Evolutionary conservation across 2,329 filamentous ascomycete genomes (phyloP), one percentile per base, ranked within the genome.

Genomic region (Acephala macrosclerotiorum): DNA sequence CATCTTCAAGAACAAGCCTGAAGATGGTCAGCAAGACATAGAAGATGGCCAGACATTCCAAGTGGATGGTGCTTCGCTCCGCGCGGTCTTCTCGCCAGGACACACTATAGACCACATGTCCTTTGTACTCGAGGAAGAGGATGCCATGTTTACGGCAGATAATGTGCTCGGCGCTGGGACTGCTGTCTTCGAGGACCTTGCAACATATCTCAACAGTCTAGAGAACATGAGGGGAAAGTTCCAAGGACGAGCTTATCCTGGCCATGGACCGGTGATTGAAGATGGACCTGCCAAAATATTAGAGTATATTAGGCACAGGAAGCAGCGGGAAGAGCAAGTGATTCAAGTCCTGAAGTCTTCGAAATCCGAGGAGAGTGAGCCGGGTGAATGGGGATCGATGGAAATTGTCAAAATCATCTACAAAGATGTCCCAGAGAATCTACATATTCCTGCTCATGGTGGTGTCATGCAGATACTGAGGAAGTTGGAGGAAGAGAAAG

Each of bases 381-480:
- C 72, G 16, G 77, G 79, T 65, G 77, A 78, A 0, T 93, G 91
- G 91, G 87, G 85, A 7, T 84, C 88, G 9, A 90, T 93, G 85
- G 92, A 95, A 65, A 82, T 98, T 69, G 95, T 97, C n/a, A 92
- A 91, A 78, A 81, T 91, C 36, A 93, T 99, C 38, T 99, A 99
- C 77, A 85, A 84, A 61, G 89, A 93, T 73, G 89, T 97, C 25
- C 90, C 92, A 0, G 88, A 91, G 76, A 87, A 84, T 73, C 81
- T 98, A 70, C 91, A 94, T 78, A 75, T 84, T 12, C 90, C 94
- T 9, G 96, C 96, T 0, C 88, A 92, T 68, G 84, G 85, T 47
- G 94, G 94, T 1, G 82, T 97, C 7, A 67, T 89, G 68, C 91
- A 95, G 80, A 91, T 98, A 62, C 78, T 99, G 69, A 80, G 83